phyloP scores from a whole-genome alignment of 345 rosid species.

The Arabidopsis suecica region DNA sequence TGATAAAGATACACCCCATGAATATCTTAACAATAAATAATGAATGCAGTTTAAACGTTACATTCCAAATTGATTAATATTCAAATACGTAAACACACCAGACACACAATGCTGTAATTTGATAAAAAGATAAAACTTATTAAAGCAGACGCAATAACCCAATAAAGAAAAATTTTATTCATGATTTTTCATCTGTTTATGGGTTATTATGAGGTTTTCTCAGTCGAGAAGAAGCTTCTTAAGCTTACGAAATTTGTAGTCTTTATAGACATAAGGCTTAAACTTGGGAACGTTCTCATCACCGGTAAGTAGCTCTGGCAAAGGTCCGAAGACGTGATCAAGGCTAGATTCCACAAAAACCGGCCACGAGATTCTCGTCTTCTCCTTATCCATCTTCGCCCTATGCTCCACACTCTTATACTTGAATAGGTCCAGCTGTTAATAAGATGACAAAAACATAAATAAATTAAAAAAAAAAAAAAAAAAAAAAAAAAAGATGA shows the following conservation, averaged over 20 bases:
- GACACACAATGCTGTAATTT: not conserved
- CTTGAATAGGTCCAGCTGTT: not conserved
- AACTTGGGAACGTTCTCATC: conserved; percentile 51
- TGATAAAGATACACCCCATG: too few relatives aligned
- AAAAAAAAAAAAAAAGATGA: too few relatives aligned
- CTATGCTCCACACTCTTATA: conserved; percentile 66
- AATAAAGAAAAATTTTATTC: not conserved
- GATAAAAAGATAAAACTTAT: not conserved
- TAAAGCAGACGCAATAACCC: not conserved
- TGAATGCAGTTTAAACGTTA: too few relatives aligned
- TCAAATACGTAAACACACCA: not conserved
- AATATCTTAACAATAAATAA: too few relatives aligned
- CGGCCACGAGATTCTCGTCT: conserved; percentile 86
- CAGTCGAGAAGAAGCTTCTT: conserved; percentile 40
- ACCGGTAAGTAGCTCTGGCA: conserved; percentile 51
- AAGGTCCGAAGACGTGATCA: conserved; percentile 61
- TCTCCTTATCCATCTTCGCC: conserved; percentile 57
- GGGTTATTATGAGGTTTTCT: not conserved
- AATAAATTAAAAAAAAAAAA: too few relatives aligned
- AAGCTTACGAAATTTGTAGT: conserved; percentile 19
- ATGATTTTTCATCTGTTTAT: not conserved
- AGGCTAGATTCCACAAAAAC: conserved; percentile 71
- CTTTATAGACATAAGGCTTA: conserved; percentile 44
- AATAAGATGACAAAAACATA: too few relatives aligned
- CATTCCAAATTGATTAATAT: not conserved